Percentiles rank a stretch among this genome's conserved stretches.
These are phyloP conservation scores for Syzygium grande DNA, from an alignment of 345 rosid species.

Conservation along the genomic window DNA sequence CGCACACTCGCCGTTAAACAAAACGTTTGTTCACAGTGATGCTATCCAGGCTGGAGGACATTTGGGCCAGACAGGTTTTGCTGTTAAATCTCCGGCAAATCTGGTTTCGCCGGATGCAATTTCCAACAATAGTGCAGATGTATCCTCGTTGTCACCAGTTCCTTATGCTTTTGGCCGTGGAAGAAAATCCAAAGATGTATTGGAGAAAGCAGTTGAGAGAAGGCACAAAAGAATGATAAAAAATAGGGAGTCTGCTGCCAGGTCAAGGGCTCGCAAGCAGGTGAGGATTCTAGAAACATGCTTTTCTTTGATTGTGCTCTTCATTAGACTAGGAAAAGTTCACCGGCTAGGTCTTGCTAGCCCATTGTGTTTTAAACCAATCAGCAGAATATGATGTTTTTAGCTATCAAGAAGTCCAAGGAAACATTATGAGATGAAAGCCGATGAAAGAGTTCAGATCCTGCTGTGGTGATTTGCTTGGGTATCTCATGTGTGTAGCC, in stretches of 20 bases:
- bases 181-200: constrained; percentile 47
- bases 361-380: neutral
- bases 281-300: constrained; percentile 14
- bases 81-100: constrained; percentile 56
- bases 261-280: constrained; percentile 99
- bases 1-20: constrained; percentile 29
- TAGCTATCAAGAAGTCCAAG: neutral
- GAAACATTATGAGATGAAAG: neutral
- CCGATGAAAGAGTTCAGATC: neutral
- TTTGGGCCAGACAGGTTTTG: constrained; percentile 21
- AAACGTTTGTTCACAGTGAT: constrained; percentile 29
- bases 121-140: constrained; percentile 44
- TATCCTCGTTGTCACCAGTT: constrained; percentile 61
- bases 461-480: neutral
- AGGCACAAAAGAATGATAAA: constrained; percentile 98
- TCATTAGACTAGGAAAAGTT: neutral
- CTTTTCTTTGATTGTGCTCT: neutral
- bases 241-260: constrained; percentile 96
- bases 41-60: constrained; percentile 41
- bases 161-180: constrained; percentile 75
- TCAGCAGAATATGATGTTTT: neutral
- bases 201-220: constrained; percentile 92
- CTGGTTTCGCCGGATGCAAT: constrained; percentile 46
- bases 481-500: neutral
- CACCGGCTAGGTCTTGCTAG: neutral